Evolutionary conservation across 345 rosid species (phyloP).

Genomic region (Ricinus communis): DNA sequence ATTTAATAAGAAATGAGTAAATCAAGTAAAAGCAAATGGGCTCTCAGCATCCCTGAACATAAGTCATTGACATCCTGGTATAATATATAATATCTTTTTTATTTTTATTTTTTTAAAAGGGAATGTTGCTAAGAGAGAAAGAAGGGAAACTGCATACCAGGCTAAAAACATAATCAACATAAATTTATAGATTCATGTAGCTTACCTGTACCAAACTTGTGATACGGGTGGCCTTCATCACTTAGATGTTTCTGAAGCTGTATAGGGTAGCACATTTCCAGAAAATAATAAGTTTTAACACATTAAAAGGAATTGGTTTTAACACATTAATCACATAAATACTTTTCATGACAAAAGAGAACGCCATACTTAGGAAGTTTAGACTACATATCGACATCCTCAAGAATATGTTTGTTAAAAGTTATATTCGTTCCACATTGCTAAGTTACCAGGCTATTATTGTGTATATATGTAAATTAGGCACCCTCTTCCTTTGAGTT

Average conservation of each 20-base stretch:
- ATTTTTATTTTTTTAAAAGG: too few relatives aligned
- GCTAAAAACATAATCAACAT: not conserved
- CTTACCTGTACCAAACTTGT: slow-evolving; percentile 89
- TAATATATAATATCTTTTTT: too few relatives aligned
- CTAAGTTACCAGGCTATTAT: too few relatives aligned
- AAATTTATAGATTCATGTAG: not conserved
- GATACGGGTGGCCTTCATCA: slow-evolving; percentile 75
- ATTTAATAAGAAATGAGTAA: not conserved
- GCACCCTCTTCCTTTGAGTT: too few relatives aligned
- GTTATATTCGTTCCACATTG: too few relatives aligned
- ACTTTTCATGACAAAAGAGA: not conserved
- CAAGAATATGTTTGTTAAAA: not conserved
- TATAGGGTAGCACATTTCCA: slow-evolving; percentile 12
- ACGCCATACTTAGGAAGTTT: not conserved
- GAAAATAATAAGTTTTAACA: slow-evolving; percentile 13
- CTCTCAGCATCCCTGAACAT: not conserved
- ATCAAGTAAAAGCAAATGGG: not conserved
- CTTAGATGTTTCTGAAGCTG: slow-evolving; percentile 86
- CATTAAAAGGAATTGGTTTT: too few relatives aligned
- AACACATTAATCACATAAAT: not conserved
- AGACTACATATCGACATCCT: not conserved
- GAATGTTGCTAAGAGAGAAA: not conserved
- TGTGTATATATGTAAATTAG: too few relatives aligned
- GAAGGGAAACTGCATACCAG: not conserved
- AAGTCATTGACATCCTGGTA: not conserved